Evolutionary conservation across 2,329 filamentous ascomycete genomes (phyloP).

Genomic region (Pestalotiopsis sp.): DNA sequence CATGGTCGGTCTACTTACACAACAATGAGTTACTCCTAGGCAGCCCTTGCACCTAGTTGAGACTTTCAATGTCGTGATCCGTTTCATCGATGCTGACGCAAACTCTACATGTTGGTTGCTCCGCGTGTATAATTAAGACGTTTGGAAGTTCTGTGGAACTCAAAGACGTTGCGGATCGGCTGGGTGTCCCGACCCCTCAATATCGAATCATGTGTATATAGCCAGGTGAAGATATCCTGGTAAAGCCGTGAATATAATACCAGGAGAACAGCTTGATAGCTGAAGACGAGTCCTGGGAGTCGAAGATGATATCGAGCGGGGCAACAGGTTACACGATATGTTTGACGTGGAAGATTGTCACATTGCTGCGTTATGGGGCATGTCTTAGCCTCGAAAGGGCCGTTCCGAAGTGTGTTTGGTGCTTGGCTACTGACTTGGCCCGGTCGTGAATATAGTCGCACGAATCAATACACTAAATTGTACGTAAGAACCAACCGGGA

Average conservation of each 20-base stretch:
- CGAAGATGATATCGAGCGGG: not conserved
- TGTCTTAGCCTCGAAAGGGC: slow-evolving; percentile 1
- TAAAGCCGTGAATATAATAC: not conserved
- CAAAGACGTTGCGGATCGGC: not conserved
- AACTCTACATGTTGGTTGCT: not conserved
- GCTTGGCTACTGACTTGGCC: not conserved
- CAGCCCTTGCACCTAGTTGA: not conserved
- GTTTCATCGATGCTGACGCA: not conserved
- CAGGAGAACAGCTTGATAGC: not conserved
- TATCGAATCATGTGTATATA: not conserved
- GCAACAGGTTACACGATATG: not conserved
- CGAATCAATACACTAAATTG: slow-evolving; percentile 1
- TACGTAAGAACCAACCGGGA: slow-evolving; percentile 10
- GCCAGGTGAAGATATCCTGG: not conserved
- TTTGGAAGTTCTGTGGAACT: not conserved
- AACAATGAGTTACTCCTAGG: not conserved
- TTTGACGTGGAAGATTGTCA: not conserved
- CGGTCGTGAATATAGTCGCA: not conserved
- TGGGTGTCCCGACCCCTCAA: not conserved
- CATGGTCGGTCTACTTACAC: not conserved
- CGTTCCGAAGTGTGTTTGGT: slow-evolving; percentile 3
- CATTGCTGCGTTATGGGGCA: not conserved
- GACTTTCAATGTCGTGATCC: not conserved
- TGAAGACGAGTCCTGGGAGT: not conserved
- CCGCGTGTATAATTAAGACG: not conserved